Evolutionary conservation across 2,329 filamentous ascomycete genomes (phyloP).

Genomic region (Alternaria sp.): DNA sequence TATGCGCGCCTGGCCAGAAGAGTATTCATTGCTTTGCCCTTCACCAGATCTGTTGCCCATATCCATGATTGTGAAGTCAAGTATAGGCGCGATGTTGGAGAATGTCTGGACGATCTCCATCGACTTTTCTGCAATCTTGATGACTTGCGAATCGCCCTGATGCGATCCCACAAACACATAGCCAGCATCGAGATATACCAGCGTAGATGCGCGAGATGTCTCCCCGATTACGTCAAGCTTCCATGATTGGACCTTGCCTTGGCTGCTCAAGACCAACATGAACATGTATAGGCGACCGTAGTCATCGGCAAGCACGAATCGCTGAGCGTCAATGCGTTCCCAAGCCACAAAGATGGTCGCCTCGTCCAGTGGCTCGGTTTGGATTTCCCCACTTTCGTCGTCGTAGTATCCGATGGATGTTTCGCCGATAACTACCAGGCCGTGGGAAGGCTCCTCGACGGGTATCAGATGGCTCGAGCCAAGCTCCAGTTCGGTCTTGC

Average conservation of each 20-base stretch:
- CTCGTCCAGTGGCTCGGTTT: slow-evolving; percentile 71
- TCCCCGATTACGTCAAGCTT: slow-evolving; percentile 70
- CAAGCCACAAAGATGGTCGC: slow-evolving; percentile 90
- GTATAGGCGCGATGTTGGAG: slow-evolving; percentile 84
- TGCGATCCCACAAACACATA: slow-evolving; percentile 89
- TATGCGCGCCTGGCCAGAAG: slow-evolving; percentile 90
- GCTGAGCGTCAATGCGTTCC: slow-evolving; percentile 80
- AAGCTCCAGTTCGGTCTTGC: slow-evolving; percentile 62
- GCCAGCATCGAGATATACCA: slow-evolving; percentile 78
- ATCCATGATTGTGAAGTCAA: slow-evolving; percentile 96
- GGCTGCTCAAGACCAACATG: slow-evolving; percentile 71
- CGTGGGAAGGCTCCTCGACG: slow-evolving; percentile 62
- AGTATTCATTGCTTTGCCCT: slow-evolving; percentile 84
- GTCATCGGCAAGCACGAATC: slow-evolving; percentile 90
- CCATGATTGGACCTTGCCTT: slow-evolving; percentile 74
- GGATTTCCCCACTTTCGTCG: slow-evolving; percentile 71
- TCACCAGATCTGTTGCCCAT: slow-evolving; percentile 86
- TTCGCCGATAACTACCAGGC: slow-evolving; percentile 57
- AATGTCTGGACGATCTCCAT: slow-evolving; percentile 76
- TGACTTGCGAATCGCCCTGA: slow-evolving; percentile 87
- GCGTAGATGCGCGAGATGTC: slow-evolving; percentile 76
- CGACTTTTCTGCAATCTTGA: slow-evolving; percentile 66
- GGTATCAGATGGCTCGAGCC: slow-evolving; percentile 69
- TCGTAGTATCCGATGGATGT: slow-evolving; percentile 87
- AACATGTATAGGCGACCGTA: slow-evolving; percentile 87